Percentiles rank a stretch among this genome's conserved stretches.
phyloP scores from a whole-genome alignment of 129 eudicot genomes.

The Pulicaria dysenterica region DNA sequence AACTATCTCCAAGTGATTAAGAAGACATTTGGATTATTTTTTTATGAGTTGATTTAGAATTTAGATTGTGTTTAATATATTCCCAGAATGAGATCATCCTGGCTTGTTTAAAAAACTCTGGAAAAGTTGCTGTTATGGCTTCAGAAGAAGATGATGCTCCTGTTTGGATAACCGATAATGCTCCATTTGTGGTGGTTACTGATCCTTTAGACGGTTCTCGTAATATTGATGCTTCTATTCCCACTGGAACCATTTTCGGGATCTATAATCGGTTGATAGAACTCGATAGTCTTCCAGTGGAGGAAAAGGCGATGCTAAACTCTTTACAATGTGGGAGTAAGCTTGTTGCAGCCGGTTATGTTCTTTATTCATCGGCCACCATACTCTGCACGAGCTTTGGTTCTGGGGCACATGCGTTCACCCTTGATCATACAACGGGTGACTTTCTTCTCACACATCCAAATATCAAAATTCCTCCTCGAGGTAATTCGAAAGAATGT shows the following conservation, averaged over 20 bases:
- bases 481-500: conserved; percentile 54
- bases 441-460: conserved; percentile 92
- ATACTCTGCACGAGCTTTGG: conserved; percentile 86
- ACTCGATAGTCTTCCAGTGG: conserved; percentile 64
- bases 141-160: conserved; percentile 98
- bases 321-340: conserved; percentile 83
- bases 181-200: conserved; percentile 90
- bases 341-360: conserved; percentile 90
- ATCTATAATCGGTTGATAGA: conserved; percentile 77
- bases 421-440: conserved; percentile 79
- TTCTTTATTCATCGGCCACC: conserved; percentile 96
- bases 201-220: conserved; percentile 99
- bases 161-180: conserved; percentile 80
- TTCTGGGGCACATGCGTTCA: conserved; percentile 78
- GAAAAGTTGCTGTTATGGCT: conserved; percentile 99
- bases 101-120: conserved; percentile 70
- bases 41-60: neutral
- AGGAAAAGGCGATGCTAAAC: conserved; percentile 78
- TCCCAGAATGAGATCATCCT: conserved; percentile 85
- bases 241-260: conserved; percentile 98
- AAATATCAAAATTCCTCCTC: conserved; percentile 69
- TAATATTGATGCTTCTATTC: conserved; percentile 95
- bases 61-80: neutral
- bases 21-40: neutral
- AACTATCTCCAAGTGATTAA: too few species aligned